phyloP scores from a whole-genome alignment of 2,329 filamentous ascomycete genomes.

The Venturia oleaginea region DNA sequence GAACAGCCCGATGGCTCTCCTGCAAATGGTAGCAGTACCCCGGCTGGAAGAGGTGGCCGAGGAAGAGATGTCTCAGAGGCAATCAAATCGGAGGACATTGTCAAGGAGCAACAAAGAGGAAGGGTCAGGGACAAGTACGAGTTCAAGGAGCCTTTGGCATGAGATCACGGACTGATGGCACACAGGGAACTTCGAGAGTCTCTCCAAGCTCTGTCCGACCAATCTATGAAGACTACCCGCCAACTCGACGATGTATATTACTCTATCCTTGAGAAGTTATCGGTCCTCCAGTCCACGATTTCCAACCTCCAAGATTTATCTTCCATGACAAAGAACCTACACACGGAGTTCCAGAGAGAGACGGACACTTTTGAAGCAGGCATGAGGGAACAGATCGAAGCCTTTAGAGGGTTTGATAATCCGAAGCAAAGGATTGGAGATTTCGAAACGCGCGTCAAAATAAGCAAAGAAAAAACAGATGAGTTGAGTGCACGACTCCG shows the following conservation, averaged over 20 bases:
- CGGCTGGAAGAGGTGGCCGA: constrained; percentile 15
- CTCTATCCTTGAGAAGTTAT: constrained; percentile 60
- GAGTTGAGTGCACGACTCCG: constrained; percentile 55
- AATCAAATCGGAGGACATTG: constrained; percentile 31
- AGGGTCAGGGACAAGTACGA: constrained; percentile 30
- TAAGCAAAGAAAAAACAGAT: constrained; percentile 51
- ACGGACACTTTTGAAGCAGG: constrained; percentile 52
- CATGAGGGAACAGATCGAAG: constrained; percentile 49
- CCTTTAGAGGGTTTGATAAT: constrained; percentile 52
- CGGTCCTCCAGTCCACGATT: constrained; percentile 55
- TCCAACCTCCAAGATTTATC: constrained; percentile 58
- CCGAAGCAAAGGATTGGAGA: constrained; percentile 55
- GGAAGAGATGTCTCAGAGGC: constrained; percentile 18
- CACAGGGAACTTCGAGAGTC: constrained; percentile 31
- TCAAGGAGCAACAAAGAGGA: constrained; percentile 26
- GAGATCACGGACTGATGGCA: not conserved
- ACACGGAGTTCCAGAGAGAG: constrained; percentile 51
- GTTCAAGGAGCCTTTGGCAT: not conserved
- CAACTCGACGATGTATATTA: constrained; percentile 68
- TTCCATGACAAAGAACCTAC: constrained; percentile 48
- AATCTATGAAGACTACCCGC: constrained; percentile 54
- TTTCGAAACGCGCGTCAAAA: constrained; percentile 53
- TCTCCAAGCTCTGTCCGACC: constrained; percentile 42
- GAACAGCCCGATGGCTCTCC: not conserved
- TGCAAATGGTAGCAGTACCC: constrained; percentile 21